Base-by-base conservation (phyloP, 73 alveolate species). In the Durusdinium trenchii region DNA sequence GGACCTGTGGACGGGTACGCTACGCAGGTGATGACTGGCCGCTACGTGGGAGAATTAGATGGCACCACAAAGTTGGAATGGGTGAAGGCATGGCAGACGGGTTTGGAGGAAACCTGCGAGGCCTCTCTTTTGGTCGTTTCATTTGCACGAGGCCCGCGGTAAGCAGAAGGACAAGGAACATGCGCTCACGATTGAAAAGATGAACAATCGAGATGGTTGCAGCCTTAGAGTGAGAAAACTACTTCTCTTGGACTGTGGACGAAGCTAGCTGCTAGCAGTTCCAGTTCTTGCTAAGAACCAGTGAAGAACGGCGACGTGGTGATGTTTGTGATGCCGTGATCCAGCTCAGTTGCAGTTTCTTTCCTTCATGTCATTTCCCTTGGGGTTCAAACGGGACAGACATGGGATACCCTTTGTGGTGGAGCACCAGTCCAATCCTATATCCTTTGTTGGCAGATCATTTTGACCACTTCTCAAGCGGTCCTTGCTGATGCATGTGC, bases 111-210 rank as follows among this genome's bases (percentile, higher is more conserved):
- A n/a, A n/a, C n/a, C n/a, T n/a, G n/a, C n/a, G n/a, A n/a, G n/a
- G n/a, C n/a, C n/a, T n/a, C n/a, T n/a, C n/a, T n/a, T n/a, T n/a
- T n/a, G n/a, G n/a, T n/a, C n/a, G n/a, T n/a, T n/a, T n/a, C n/a
- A n/a, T n/a, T n/a, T n/a, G n/a, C n/a, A n/a, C n/a, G 32, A 89
- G 96, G 96, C 96, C 52, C 85, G 96, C 76, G 96, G 96, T 71
- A 89, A 69, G 50, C 78, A 89, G 86, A 89, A 89, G 86, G 96
- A 89, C 96, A 89, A 89, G 96, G 96, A 89, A 51, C 96, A 89
- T 9, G 96, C 96, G n/a, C 85, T 89, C 42, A 89, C 79, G n/a
- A 64, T 89, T 47, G 96, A 89, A 47, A 89, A 89, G 51, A 61
- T 89, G 71, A 64, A 76, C 28, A 89, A 89, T 43, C 96, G 96